Base-by-base conservation (phyloP, 352 stramenopile genomes). In the Phytophthora multivora region DNA sequence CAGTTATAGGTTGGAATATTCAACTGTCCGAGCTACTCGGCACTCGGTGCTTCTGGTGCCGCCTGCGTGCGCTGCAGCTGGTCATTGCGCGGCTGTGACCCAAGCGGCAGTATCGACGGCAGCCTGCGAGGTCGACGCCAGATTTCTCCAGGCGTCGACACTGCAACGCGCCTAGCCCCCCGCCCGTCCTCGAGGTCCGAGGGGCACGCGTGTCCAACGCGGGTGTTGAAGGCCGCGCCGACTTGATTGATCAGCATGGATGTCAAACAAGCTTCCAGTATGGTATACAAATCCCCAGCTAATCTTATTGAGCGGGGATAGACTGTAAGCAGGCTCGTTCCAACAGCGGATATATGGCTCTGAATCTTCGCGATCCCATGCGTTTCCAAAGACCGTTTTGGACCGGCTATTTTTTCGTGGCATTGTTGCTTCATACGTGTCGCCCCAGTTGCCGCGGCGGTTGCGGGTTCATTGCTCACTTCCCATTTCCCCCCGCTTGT, bases 351-450 rank as follows among this genome's bases (percentile, higher is more conserved):
- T 30, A 13, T 61, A 59, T 51, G 11, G 26, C 36, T 28, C 19
- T 16, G 33, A 59, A 51, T 48, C 35, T 33, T 43, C 36, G 33
- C 8, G n/a, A 26, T 31, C 15, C 39, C 21, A 54, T 52, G 33
- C 42, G 40, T 38, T 61, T 41, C 19, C 28, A 42, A 25, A 47
- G 59, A 9, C 33, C 42, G 18, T 36, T 21, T n/a, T 36, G 19
- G 48, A 23, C 19, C 54, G 7, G 23, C 6, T 16, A 25, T 38
- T 43, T 61, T n/a, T 35, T 61, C 51, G 63, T 57, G 49, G 23
- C 50, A 60, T 69, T 64, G 64, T 67, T 28, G 25, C 36, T 15
- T 21, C 58, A 53, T 66, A 60, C 58, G 58, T 66, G 58, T 60
- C 43, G 39, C 19, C 35, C 15, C 39, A 57, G 49, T 30, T 28